Evolutionary conservation across 345 rosid species (phyloP).

Genomic region (Rhodamnia argentea): DNA sequence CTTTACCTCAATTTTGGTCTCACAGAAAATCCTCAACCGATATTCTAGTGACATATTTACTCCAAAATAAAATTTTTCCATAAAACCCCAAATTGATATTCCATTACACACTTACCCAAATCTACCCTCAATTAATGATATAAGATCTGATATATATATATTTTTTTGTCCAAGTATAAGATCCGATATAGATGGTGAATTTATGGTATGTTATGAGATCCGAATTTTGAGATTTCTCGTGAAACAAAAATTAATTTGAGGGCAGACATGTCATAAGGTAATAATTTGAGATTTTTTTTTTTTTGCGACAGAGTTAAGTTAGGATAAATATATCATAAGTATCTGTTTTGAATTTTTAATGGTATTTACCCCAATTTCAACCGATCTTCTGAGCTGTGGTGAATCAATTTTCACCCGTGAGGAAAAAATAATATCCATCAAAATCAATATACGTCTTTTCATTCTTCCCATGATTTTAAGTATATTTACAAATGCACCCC

Average conservation of each 20-base stretch:
- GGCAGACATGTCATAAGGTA: no score
- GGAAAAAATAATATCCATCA: not conserved
- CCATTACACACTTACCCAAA: not conserved
- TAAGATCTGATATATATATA: no score
- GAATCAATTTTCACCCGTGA: not conserved
- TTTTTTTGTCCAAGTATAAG: no score
- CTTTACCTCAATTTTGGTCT: not conserved
- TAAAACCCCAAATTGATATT: not conserved
- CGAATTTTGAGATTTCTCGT: no score
- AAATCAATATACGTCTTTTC: not conserved
- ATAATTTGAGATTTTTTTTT: no score
- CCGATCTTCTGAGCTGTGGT: not conserved
- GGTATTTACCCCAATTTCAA: not conserved
- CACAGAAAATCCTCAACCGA: not conserved
- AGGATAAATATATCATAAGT: not conserved
- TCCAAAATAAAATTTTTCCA: not conserved
- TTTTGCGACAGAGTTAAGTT: no score
- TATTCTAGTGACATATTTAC: not conserved
- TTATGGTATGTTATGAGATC: no score
- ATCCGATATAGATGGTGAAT: no score
- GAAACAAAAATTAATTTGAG: no score
- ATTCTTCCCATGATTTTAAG: not conserved
- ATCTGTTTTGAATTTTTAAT: not conserved
- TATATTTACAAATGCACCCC: not conserved
- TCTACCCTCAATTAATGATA: no score